These are phyloP conservation scores for Fusarium citri DNA, from an alignment of 2,329 filamentous ascomycete species.

Conservation along the genomic window DNA sequence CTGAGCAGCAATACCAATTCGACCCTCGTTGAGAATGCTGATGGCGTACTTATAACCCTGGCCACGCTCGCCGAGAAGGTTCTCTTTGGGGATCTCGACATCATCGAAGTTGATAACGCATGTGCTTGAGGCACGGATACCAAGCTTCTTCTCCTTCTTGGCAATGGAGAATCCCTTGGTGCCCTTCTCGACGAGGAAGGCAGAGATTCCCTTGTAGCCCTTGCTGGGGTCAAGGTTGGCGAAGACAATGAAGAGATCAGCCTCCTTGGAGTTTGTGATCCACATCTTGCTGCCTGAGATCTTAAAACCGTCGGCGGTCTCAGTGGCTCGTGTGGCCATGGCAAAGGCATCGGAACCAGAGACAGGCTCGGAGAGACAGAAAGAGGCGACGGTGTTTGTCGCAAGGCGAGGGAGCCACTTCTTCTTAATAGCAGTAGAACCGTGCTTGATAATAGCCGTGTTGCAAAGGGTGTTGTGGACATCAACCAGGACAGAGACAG, in stretches of 20 bases:
- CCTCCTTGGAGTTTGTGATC: slow-evolving; percentile 98
- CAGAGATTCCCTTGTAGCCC: slow-evolving; percentile 96
- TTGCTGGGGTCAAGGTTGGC: slow-evolving; percentile 92
- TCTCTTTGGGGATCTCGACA: slow-evolving; percentile 87
- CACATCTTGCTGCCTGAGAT: slow-evolving; percentile 98
- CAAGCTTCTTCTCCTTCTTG: slow-evolving; percentile 99
- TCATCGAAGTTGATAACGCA: slow-evolving; percentile 99
- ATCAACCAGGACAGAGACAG: slow-evolving; percentile 93
- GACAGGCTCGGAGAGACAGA: slow-evolving; percentile 91
- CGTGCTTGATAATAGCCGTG: slow-evolving; percentile 89
- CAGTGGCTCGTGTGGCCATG: slow-evolving; percentile 87
- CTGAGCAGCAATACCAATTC: slow-evolving; percentile 97
- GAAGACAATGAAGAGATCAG: slow-evolving; percentile 96
- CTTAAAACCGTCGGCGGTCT: slow-evolving; percentile 84
- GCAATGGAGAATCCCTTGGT: slow-evolving; percentile 91
- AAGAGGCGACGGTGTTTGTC: slow-evolving; percentile 89
- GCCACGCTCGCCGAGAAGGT: slow-evolving; percentile 87
- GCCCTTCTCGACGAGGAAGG: slow-evolving; percentile 93
- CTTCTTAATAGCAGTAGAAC: slow-evolving; percentile 79
- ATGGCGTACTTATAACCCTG: slow-evolving; percentile 99
- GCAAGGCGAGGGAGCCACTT: slow-evolving; percentile 91
- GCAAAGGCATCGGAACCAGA: slow-evolving; percentile 98
- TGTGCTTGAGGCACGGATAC: slow-evolving; percentile 94
- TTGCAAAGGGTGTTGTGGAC: slow-evolving; percentile 99
- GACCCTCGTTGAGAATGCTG: slow-evolving; percentile 90